A percentile compares a stretch with the other conserved stretches of the same genome.
Conservation (phyloP, 306 rosid genomes). For the Castanea crenata region DNA sequence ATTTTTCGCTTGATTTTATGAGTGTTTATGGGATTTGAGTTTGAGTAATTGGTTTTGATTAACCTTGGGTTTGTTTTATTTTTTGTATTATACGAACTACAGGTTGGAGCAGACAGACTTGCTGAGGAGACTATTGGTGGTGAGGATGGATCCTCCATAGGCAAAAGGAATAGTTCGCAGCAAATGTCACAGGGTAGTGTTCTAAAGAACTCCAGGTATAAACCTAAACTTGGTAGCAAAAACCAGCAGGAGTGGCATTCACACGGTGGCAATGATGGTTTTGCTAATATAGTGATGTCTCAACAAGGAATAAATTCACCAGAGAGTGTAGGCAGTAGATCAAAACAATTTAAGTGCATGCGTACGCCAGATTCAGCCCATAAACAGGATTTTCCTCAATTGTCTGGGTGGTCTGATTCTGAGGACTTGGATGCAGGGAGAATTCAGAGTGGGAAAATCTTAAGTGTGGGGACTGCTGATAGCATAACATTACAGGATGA, state of each 20-base stretch:
- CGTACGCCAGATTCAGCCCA: background rate
- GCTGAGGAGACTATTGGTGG: background rate
- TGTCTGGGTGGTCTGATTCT: conserved; percentile 8
- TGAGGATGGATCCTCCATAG: background rate
- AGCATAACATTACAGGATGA: background rate
- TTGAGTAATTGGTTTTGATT: no score
- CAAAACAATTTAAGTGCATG: background rate
- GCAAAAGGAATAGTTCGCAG: background rate
- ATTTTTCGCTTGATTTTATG: no score
- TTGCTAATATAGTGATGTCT: background rate
- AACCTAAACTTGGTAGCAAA: background rate
- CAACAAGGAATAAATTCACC: background rate
- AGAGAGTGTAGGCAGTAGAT: background rate
- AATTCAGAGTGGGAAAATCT: conserved; percentile 6
- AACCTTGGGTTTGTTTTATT: no score
- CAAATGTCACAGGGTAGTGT: background rate
- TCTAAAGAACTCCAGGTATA: background rate
- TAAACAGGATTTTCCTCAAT: background rate
- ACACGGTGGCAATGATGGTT: background rate
- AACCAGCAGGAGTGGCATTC: background rate
- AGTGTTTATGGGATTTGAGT: no score
- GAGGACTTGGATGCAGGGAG: background rate
- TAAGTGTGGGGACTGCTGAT: background rate
- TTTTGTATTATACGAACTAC: background rate
- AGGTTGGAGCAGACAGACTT: conserved; percentile 1